These are phyloP conservation scores for Calonectria hongkongensis DNA, from an alignment of 2,329 filamentous ascomycete species.

Conservation along the genomic window DNA sequence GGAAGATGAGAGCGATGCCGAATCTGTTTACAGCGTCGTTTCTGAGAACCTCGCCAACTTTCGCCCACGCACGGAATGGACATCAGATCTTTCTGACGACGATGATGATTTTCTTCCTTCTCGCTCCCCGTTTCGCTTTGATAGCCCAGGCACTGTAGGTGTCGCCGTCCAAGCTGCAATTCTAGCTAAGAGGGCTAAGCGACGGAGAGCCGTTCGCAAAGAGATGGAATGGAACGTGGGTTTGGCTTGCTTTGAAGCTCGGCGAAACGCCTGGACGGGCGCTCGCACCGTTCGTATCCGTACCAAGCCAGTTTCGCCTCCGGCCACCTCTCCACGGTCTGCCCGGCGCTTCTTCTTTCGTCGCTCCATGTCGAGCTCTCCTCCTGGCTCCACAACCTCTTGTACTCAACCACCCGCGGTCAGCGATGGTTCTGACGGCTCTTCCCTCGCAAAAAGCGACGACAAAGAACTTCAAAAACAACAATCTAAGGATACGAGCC, in stretches of 20 bases:
- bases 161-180: conserved; percentile 63
- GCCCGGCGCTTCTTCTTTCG: conserved; percentile 71
- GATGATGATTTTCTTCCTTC: conserved; percentile 62
- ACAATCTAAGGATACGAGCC: conserved; percentile 59
- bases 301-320: conserved; percentile 64
- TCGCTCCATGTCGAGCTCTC: conserved; percentile 65
- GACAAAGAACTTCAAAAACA: conserved; percentile 58
- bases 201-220: conserved; percentile 75
- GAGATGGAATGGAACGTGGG: conserved; percentile 88
- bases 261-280: conserved; percentile 90
- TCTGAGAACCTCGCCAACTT: conserved; percentile 73
- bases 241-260: conserved; percentile 84
- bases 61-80: conserved; percentile 72
- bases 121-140: conserved; percentile 70
- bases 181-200: conserved; percentile 71
- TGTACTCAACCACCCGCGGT: conserved; percentile 50
- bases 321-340: conserved; percentile 67
- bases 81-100: conserved; percentile 74
- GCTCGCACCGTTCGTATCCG: conserved; percentile 77
- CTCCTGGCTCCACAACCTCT: conserved; percentile 55
- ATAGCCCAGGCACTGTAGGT: conserved; percentile 69
- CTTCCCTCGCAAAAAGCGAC: conserved; percentile 63
- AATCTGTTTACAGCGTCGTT: conserved; percentile 74
- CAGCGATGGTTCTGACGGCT: conserved; percentile 62
- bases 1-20: conserved; percentile 58